These are phyloP conservation scores for Parietaria judaica DNA, from an alignment of 306 rosid genomes.

Conservation along the genomic window DNA sequence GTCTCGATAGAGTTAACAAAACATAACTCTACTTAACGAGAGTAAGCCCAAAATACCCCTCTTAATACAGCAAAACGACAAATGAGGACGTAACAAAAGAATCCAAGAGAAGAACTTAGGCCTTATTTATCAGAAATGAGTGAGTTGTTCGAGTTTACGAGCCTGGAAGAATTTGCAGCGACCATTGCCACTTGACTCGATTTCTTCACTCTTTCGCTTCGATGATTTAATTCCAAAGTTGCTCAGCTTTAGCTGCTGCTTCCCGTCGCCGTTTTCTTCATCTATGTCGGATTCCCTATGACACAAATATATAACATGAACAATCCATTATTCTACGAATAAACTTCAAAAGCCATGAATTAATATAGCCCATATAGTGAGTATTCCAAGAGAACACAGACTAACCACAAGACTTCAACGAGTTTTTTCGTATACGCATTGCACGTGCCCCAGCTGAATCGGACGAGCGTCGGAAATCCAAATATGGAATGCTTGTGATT, in stretches of 20 bases:
- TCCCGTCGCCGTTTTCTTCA: conserved; percentile 45
- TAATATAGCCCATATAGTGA: not conserved
- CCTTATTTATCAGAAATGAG: conserved; percentile 31
- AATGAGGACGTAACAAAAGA: too few relatives aligned
- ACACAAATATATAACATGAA: not conserved
- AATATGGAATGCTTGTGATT: conserved; percentile 67
- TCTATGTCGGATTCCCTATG: conserved; percentile 60
- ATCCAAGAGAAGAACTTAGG: not conserved
- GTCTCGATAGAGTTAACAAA: too few relatives aligned
- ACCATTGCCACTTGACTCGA: conserved; percentile 82
- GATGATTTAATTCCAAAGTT: conserved; percentile 60
- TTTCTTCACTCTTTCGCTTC: conserved; percentile 79
- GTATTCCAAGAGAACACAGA: conserved; percentile 9
- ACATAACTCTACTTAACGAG: too few relatives aligned
- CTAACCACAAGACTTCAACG: conserved; percentile 77
- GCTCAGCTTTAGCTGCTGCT: conserved; percentile 67
- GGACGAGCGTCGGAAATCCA: conserved; percentile 88
- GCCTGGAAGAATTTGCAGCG: conserved; percentile 75
- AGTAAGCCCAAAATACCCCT: too few relatives aligned
- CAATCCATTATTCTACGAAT: not conserved
- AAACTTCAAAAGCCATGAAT: conserved; percentile 4
- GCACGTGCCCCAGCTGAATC: conserved; percentile 99
- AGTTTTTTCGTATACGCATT: conserved; percentile 55
- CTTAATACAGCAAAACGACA: too few relatives aligned
- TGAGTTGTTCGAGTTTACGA: conserved; percentile 69